phyloP scores from a whole-genome alignment of 768 basidiomycete genomes.

The Phallus indusiatus region DNA sequence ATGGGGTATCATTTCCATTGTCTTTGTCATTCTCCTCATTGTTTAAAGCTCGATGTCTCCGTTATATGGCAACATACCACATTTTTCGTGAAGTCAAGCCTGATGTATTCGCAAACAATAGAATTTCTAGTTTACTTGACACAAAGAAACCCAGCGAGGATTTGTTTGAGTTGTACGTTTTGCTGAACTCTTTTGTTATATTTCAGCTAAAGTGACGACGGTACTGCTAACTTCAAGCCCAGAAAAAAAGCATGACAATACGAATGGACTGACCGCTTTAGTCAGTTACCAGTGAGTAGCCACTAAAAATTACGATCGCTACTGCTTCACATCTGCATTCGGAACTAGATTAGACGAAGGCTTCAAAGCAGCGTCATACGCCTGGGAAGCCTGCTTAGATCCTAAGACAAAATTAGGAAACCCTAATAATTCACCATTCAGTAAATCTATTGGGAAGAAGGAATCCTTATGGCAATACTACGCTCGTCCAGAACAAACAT shows the following conservation, averaged over 20 bases:
- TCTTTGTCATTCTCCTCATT: neutral
- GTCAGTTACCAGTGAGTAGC: neutral
- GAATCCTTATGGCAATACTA: constrained; percentile 11
- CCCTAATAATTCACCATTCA: constrained; percentile 10
- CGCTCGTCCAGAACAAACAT: constrained; percentile 8
- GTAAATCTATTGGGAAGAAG: constrained; percentile 12
- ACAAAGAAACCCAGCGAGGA: constrained; percentile 11
- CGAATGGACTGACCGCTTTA: neutral
- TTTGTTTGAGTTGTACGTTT: neutral
- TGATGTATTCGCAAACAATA: constrained; percentile 22
- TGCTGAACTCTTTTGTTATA: neutral
- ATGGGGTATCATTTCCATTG: neutral
- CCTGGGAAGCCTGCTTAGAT: constrained; percentile 16
- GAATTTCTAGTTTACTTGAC: constrained; percentile 15
- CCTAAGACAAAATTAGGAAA: constrained; percentile 15
- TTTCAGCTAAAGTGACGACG: neutral
- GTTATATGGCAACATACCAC: constrained; percentile 21
- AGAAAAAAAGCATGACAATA: neutral
- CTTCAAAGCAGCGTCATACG: constrained; percentile 11
- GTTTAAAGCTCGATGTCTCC: constrained; percentile 19
- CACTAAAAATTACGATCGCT: neutral
- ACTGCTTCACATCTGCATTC: neutral
- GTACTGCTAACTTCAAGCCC: constrained; percentile 1
- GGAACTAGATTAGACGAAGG: constrained; percentile 15
- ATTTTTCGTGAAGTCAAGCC: constrained; percentile 24